Percentiles rank a stretch among this genome's conserved stretches.
phyloP scores from a whole-genome alignment of 2,329 filamentous ascomycete species.

The Neobulgaria alba region DNA sequence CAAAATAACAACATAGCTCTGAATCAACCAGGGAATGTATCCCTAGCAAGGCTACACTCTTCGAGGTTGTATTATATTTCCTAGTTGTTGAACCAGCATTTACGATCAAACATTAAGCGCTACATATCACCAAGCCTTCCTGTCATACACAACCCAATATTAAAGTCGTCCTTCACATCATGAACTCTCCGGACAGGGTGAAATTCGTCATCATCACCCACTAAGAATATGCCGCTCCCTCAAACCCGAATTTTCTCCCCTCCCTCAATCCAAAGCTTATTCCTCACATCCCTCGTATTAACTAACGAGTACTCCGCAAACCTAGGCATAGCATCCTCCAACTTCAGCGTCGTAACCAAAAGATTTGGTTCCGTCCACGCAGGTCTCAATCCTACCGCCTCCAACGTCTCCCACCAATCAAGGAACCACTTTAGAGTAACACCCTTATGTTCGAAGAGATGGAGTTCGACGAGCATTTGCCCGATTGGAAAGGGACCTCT shows the following conservation, averaged over 20 bases:
- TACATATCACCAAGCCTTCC: no score
- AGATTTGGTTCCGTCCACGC: slow-evolving; percentile 24
- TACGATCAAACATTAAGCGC: no score
- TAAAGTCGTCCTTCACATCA: no score
- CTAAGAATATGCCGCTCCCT: no score
- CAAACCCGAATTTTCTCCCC: not conserved
- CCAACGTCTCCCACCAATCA: slow-evolving; percentile 26
- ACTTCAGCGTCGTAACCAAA: slow-evolving; percentile 15
- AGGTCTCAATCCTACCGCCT: slow-evolving; percentile 22
- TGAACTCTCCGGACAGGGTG: no score
- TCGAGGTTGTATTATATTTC: no score
- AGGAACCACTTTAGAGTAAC: slow-evolving; percentile 19
- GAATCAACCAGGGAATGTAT: no score
- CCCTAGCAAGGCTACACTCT: no score
- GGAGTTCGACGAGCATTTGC: slow-evolving; percentile 22
- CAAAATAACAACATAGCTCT: no score
- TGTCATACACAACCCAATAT: no score
- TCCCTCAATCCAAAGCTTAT: not conserved
- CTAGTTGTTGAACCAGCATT: no score
- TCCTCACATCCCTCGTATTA: not conserved
- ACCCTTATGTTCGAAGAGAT: slow-evolving; percentile 16
- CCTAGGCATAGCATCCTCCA: slow-evolving; percentile 16
- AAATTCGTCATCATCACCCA: no score
- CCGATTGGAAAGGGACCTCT: slow-evolving; percentile 19
- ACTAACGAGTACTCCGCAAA: slow-evolving; percentile 12